phyloP scores from a whole-genome alignment of 2,329 filamentous ascomycete species.

The Stachybotrys chlorohalonatus region DNA sequence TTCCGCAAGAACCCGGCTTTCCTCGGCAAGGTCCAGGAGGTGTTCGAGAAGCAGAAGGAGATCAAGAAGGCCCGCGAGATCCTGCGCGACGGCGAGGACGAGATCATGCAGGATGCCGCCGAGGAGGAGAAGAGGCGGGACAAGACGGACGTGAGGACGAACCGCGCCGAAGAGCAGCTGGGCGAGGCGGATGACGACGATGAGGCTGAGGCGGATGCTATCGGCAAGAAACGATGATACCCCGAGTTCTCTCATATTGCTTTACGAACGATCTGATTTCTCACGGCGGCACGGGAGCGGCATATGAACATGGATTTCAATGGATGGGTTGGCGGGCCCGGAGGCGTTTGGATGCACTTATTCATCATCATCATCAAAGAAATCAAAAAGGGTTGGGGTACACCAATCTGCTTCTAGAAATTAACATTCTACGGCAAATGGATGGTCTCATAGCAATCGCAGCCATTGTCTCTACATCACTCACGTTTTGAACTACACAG shows the following conservation, averaged over 20 bases:
- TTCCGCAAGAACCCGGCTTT: conserved; percentile 78
- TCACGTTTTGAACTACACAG: too few relatives aligned
- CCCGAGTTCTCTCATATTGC: not conserved
- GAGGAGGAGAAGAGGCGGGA: conserved; percentile 31
- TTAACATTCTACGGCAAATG: too few relatives aligned
- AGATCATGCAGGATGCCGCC: conserved; percentile 44
- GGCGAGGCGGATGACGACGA: conserved; percentile 44
- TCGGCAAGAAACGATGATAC: conserved; percentile 27
- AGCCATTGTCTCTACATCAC: too few relatives aligned
- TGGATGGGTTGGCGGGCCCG: too few relatives aligned
- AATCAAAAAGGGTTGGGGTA: too few relatives aligned
- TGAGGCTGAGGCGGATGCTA: conserved; percentile 29
- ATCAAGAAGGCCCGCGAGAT: conserved; percentile 76
- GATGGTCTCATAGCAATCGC: too few relatives aligned
- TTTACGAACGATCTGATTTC: not conserved
- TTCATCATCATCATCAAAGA: too few relatives aligned
- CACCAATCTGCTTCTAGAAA: too few relatives aligned
- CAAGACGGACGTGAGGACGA: conserved; percentile 16
- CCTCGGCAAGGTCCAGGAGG: conserved; percentile 80
- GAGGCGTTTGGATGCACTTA: too few relatives aligned
- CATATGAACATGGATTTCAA: too few relatives aligned
- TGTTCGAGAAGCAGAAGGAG: conserved; percentile 79
- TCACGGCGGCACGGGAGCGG: not conserved
- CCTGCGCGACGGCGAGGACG: conserved; percentile 58
- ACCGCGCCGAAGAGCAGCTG: conserved; percentile 37